Evolutionary conservation across 208 protist species (phyloP).

Genomic region (Leishmania tropica): DNA sequence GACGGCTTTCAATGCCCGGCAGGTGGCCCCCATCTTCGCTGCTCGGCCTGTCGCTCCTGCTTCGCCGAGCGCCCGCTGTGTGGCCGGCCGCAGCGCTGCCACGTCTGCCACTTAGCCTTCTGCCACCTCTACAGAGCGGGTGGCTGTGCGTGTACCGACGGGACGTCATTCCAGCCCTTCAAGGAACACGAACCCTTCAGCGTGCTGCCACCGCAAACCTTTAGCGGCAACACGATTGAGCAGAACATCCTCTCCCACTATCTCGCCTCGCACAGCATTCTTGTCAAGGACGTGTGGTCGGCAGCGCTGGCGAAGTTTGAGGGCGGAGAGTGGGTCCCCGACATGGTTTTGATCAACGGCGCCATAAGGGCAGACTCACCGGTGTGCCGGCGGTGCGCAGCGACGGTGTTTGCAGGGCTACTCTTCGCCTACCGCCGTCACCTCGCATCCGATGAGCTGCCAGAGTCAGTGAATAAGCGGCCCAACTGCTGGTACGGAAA

Average conservation of each 20-base stretch:
- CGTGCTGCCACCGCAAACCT: constrained; percentile 49
- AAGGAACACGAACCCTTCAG: constrained; percentile 17
- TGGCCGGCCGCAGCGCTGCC: constrained; percentile 71
- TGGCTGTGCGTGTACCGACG: constrained; percentile 24
- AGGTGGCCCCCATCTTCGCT: constrained; percentile 53
- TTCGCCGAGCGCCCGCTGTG: constrained; percentile 84
- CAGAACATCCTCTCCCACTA: constrained; percentile 71
- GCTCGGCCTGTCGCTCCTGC: constrained; percentile 38
- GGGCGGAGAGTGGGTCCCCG: constrained; percentile 55
- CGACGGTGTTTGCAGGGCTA: constrained; percentile 56
- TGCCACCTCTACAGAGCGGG: constrained; percentile 81
- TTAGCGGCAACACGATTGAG: constrained; percentile 78
- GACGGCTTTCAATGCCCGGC: constrained; percentile 74
- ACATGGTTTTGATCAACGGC: constrained; percentile 61
- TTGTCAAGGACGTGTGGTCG: constrained; percentile 44
- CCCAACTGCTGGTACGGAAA: constrained; percentile 91
- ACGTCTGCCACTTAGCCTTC: constrained; percentile 71
- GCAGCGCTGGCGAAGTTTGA: constrained; percentile 50
- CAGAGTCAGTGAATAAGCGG: constrained; percentile 55
- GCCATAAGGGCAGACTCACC: constrained; percentile 36
- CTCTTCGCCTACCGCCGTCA: constrained; percentile 80
- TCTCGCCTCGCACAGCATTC: constrained; percentile 41
- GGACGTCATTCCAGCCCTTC: constrained; percentile 23
- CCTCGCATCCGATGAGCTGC: constrained; percentile 57
- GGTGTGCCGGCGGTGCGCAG: constrained; percentile 66